Conservation (phyloP, 2,329 filamentous ascomycete genomes). For the Aspergillus puulaauensis region DNA sequence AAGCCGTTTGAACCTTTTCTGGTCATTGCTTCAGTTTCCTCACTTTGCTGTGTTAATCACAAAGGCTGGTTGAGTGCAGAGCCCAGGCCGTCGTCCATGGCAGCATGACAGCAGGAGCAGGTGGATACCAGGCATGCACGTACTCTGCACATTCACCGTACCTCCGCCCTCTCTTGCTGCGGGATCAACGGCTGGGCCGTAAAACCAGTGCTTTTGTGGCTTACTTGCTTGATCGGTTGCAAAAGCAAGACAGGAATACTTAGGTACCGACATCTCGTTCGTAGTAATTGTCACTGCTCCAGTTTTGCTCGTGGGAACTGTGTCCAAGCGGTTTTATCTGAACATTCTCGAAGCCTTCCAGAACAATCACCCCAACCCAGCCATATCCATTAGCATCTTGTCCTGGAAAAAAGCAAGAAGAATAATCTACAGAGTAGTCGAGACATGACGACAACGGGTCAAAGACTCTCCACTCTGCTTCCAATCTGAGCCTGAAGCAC, state of each 20-base stretch:
- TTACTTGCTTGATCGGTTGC: neutral
- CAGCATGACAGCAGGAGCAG: too few species aligned
- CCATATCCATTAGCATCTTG: too few species aligned
- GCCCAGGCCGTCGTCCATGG: neutral
- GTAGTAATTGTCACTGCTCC: too few species aligned
- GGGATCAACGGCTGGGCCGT: conserved; percentile 1
- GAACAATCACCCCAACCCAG: too few species aligned
- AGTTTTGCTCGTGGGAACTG: too few species aligned
- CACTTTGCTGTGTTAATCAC: neutral
- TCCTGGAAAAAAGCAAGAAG: too few species aligned
- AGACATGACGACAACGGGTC: too few species aligned
- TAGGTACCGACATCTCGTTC: neutral
- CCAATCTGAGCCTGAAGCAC: neutral
- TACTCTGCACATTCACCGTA: neutral
- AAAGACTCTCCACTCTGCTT: neutral
- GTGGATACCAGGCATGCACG: neutral
- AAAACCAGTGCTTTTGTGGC: neutral
- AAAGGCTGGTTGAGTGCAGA: neutral
- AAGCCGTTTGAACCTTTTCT: too few species aligned
- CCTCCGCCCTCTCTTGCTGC: neutral
- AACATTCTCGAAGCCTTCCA: too few species aligned
- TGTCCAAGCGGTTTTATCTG: too few species aligned
- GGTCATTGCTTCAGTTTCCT: too few species aligned
- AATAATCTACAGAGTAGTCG: too few species aligned
- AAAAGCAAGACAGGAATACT: conserved; percentile 23